Percentiles rank a stretch among this genome's conserved stretches.
Conservation (phyloP, 306 rosid species). For the cucumber (Cucumis sativus) region Cucumber_9930_V3 NC_026660.2:30682501-30683000, state of each 20-base stretch:
- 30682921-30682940: conserved; percentile 78
- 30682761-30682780: neutral
- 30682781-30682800: neutral
- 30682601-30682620: neutral
- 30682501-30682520: conserved; percentile 47
- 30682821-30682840: conserved; percentile 46
- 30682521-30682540: conserved; percentile 54
- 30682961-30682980: neutral
- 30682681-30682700: neutral
- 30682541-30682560: conserved; percentile 42
- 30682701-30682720: neutral
- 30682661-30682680: neutral
- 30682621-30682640: neutral
- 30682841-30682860: conserved; percentile 75
- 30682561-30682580: conserved; percentile 44
- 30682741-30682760: neutral
- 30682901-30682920: conserved; percentile 60
- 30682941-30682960: neutral
- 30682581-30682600: neutral
- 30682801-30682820: conserved; percentile 32
- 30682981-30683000: neutral
- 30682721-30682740: neutral
- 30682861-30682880: conserved; percentile 99
- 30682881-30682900: conserved; percentile 81
- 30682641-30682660: neutral